Percentiles rank a stretch among this genome's conserved stretches.
Conservation (phyloP, 1,284 basidiomycete species). For the Sparassis latifolia region DNA sequence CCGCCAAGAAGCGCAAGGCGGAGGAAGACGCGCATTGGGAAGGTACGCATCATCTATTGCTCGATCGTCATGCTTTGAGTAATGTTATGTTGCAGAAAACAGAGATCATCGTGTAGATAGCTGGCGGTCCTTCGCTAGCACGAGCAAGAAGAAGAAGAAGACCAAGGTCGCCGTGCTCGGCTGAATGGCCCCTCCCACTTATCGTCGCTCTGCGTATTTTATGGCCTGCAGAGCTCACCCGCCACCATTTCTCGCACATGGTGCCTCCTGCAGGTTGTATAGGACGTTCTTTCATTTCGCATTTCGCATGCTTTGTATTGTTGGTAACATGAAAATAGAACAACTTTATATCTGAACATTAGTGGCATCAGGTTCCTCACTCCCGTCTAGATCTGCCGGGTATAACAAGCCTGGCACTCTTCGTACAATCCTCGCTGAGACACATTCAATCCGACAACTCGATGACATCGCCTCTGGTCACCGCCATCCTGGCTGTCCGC, state of each 20-base stretch:
- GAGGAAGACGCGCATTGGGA: constrained; percentile 81
- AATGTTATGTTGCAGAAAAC: constrained; percentile 39
- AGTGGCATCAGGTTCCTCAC: too few species aligned
- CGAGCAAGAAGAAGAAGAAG: constrained; percentile 70
- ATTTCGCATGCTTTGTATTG: not conserved
- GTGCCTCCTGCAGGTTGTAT: not conserved
- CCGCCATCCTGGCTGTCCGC: constrained; percentile 20
- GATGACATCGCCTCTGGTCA: constrained; percentile 14
- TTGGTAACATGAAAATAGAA: constrained; percentile 1
- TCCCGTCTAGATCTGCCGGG: too few species aligned
- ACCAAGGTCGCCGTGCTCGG: constrained; percentile 61
- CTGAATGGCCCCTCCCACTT: constrained; percentile 25
- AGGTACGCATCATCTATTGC: constrained; percentile 38
- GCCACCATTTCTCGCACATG: not conserved
- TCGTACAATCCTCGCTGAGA: too few species aligned
- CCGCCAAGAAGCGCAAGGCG: constrained; percentile 67
- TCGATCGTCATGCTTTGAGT: not conserved
- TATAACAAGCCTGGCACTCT: too few species aligned
- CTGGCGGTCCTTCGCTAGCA: constrained; percentile 62
- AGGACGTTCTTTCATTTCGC: not conserved
- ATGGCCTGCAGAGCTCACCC: constrained; percentile 3
- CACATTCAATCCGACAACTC: constrained; percentile 17
- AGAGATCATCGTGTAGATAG: constrained; percentile 77
- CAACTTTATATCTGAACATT: not conserved
- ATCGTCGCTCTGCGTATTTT: not conserved